phyloP scores from a whole-genome alignment of 1,284 basidiomycete genomes.

The Amylostereum areolatum region DNA sequence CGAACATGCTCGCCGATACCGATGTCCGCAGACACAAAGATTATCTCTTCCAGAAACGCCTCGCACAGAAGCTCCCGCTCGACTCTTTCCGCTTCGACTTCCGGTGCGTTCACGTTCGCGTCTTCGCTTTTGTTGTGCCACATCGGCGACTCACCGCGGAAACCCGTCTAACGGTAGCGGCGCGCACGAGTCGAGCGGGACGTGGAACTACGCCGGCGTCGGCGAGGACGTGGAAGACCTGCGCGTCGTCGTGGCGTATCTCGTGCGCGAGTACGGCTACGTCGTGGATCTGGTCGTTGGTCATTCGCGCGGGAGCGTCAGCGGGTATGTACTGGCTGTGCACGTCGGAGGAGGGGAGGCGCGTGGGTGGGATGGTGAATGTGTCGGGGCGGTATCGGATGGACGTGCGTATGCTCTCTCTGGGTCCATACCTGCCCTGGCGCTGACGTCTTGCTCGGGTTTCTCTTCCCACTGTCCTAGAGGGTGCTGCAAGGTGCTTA shows the following conservation, averaged over 20 bases:
- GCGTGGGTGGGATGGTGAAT: constrained; percentile 57
- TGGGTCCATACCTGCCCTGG: background rate
- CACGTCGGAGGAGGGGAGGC: constrained; percentile 47
- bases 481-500: constrained; percentile 15
- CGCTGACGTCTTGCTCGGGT: constrained; percentile 4
- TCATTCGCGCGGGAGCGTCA: constrained; percentile 70
- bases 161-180: constrained; percentile 38
- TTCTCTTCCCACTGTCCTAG: constrained; percentile 5
- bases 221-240: constrained; percentile 60
- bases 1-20: background rate
- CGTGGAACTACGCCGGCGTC: constrained; percentile 52
- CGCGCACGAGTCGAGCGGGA: constrained; percentile 69
- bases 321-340: constrained; percentile 62
- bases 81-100: constrained; percentile 86
- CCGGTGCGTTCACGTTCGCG: constrained; percentile 41
- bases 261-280: constrained; percentile 56
- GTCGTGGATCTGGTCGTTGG: constrained; percentile 60
- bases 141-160: background rate
- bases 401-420: constrained; percentile 40
- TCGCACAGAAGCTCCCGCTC: constrained; percentile 59
- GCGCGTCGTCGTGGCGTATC: constrained; percentile 53
- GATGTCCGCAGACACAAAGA: constrained; percentile 62
- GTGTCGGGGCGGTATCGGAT: constrained; percentile 71
- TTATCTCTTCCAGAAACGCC: constrained; percentile 74
- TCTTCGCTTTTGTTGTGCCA: background rate